Conservation (phyloP, 176 grass and related monocot species). For the Triticum timopheevii region DNA sequence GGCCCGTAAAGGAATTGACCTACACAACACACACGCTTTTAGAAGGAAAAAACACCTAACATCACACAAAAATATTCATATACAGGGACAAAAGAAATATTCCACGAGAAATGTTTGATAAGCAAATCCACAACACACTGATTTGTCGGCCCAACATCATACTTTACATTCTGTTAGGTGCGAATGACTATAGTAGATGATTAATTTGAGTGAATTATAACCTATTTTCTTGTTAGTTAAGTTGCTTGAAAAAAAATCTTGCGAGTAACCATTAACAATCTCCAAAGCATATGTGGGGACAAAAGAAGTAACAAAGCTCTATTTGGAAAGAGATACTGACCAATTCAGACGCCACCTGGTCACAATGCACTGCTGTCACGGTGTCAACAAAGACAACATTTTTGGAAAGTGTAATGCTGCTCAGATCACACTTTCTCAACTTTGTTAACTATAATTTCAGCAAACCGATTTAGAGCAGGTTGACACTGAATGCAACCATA, state of each 20-base stretch:
- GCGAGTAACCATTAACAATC: too few species aligned
- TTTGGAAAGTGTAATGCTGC: slow-evolving; percentile 60
- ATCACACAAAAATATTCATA: too few species aligned
- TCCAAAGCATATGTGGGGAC: too few species aligned
- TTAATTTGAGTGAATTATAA: background rate
- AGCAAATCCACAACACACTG: background rate
- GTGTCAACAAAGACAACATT: slow-evolving; percentile 54
- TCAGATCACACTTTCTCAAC: too few species aligned
- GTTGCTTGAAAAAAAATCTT: too few species aligned
- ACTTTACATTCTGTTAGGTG: background rate
- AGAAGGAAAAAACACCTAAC: too few species aligned
- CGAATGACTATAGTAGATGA: background rate
- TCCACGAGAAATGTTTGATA: background rate
- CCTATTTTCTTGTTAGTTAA: background rate
- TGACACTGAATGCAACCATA: too few species aligned
- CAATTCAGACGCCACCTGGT: slow-evolving; percentile 66
- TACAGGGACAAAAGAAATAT: background rate
- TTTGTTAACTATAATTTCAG: too few species aligned
- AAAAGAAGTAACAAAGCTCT: too few species aligned
- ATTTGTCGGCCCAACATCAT: background rate
- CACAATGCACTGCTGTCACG: slow-evolving; percentile 42
- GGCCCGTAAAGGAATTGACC: too few species aligned
- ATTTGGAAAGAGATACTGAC: slow-evolving; percentile 26
- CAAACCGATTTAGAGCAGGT: too few species aligned
- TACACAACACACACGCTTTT: too few species aligned